Evolutionary conservation across 192 early-diverging fungal genomes (phyloP).

Genomic region (Thoreauomyces humboldtii): DNA sequence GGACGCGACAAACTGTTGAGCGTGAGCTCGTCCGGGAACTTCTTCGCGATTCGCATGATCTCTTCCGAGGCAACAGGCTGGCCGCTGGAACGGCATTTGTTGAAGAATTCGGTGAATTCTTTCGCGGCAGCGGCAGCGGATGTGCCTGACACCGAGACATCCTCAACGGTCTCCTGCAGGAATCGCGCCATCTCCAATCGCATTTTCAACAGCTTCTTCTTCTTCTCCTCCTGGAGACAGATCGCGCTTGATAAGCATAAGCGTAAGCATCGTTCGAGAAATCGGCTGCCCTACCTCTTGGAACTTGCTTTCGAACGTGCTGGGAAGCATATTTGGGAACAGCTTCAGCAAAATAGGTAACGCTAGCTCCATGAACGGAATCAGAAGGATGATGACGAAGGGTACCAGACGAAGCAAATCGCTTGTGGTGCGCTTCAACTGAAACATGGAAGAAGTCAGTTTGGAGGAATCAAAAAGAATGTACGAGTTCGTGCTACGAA

Average conservation of each 20-base stretch:
- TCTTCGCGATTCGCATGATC: conserved; percentile 76
- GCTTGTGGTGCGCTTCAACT: conserved; percentile 81
- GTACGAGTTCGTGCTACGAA: conserved; percentile 29
- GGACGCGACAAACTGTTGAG: conserved; percentile 90
- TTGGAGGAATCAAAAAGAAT: conserved; percentile 24
- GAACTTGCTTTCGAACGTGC: conserved; percentile 92
- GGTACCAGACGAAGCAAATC: conserved; percentile 88
- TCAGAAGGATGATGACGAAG: conserved; percentile 85
- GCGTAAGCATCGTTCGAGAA: too few species aligned
- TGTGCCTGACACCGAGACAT: conserved; percentile 66
- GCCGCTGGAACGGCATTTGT: conserved; percentile 58
- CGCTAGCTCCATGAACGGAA: conserved; percentile 95
- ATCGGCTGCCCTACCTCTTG: conserved; percentile 50
- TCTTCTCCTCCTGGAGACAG: conserved; percentile 87
- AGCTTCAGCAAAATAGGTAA: conserved; percentile 86
- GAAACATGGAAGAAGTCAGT: conserved; percentile 10
- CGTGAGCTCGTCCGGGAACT: conserved; percentile 92
- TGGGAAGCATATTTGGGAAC: conserved; percentile 96
- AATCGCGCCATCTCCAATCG: conserved; percentile 94
- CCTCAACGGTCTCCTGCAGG: conserved; percentile 91
- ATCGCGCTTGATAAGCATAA: too few species aligned
- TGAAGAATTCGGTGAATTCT: conserved; percentile 74
- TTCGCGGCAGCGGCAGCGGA: conserved; percentile 52
- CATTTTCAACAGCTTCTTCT: conserved; percentile 84
- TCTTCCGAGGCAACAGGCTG: conserved; percentile 80